Percentiles rank a stretch among this genome's conserved stretches.
phyloP scores from a whole-genome alignment of 306 rosid species.

The Phaseolus lunatus region DNA sequence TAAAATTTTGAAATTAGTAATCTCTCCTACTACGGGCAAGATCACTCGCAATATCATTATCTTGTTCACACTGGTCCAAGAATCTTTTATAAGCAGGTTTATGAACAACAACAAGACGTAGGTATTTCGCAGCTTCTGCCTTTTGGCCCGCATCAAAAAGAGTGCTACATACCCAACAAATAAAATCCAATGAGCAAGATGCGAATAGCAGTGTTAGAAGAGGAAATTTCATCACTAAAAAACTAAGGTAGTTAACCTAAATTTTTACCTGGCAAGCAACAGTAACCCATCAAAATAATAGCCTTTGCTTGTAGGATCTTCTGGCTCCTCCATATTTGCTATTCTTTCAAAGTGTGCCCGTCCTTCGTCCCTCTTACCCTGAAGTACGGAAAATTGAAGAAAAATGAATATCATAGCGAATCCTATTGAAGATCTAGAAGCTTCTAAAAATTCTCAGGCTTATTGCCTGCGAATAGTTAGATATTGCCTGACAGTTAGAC shows the following conservation, averaged over 20 bases:
- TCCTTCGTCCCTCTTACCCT: constrained; percentile 80
- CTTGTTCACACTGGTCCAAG: constrained; percentile 71
- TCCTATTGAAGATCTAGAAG: constrained; percentile 31
- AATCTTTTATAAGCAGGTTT: constrained; percentile 66
- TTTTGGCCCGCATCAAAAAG: constrained; percentile 70
- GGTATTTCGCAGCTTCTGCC: constrained; percentile 77
- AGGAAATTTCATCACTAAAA: constrained; percentile 9
- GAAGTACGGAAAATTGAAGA: constrained; percentile 41
- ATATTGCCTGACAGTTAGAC: background rate
- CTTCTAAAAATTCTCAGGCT: constrained; percentile 21
- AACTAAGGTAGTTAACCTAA: background rate
- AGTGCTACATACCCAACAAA: constrained; percentile 60
- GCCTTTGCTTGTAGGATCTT: constrained; percentile 71
- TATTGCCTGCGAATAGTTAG: background rate
- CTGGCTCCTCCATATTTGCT: constrained; percentile 79
- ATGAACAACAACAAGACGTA: constrained; percentile 78
- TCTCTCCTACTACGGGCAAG: constrained; percentile 79
- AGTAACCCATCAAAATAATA: constrained; percentile 85
- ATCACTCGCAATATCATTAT: constrained; percentile 61
- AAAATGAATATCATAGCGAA: constrained; percentile 10
- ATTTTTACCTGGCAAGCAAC: constrained; percentile 76
- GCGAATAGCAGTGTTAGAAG: constrained; percentile 5
- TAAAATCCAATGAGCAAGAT: constrained; percentile 36
- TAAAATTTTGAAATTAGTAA: constrained; percentile 49
- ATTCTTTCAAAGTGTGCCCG: constrained; percentile 77